These are phyloP conservation scores for Amphirosellinia nigrospora DNA, from an alignment of 495 filamentous ascomycete genomes.

Conservation along the genomic window DNA sequence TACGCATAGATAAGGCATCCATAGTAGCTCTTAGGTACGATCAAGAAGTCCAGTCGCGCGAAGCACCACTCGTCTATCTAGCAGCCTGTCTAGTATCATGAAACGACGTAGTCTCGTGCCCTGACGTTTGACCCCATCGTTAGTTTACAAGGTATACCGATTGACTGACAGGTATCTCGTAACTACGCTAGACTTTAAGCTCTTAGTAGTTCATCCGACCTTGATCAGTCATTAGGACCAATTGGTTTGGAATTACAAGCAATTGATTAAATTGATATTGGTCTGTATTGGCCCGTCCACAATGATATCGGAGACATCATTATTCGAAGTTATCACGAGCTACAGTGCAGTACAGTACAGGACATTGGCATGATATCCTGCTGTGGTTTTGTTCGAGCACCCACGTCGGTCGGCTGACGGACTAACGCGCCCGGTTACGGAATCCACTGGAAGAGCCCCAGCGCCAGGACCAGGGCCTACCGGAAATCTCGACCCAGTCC, in stretches of 20 bases:
- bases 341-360: neutral
- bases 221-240: neutral
- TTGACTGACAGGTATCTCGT: neutral
- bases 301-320: neutral
- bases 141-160: neutral
- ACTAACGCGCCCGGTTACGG: constrained; percentile 18
- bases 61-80: neutral
- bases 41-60: neutral
- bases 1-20: no score
- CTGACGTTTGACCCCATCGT: neutral
- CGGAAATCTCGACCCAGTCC: constrained; percentile 7
- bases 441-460: constrained; percentile 3
- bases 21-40: neutral
- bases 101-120: neutral
- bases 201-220: neutral
- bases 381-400: no score
- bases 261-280: neutral
- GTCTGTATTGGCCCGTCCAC: neutral
- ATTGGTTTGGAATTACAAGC: neutral
- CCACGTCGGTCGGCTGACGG: constrained; percentile 9
- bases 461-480: constrained; percentile 9
- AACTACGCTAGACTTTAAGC: neutral
- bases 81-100: neutral
- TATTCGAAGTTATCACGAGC: neutral
- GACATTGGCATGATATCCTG: neutral